Conservation (phyloP, 805 yeast genomes). For the Wickerhamiella brachini region DNA sequence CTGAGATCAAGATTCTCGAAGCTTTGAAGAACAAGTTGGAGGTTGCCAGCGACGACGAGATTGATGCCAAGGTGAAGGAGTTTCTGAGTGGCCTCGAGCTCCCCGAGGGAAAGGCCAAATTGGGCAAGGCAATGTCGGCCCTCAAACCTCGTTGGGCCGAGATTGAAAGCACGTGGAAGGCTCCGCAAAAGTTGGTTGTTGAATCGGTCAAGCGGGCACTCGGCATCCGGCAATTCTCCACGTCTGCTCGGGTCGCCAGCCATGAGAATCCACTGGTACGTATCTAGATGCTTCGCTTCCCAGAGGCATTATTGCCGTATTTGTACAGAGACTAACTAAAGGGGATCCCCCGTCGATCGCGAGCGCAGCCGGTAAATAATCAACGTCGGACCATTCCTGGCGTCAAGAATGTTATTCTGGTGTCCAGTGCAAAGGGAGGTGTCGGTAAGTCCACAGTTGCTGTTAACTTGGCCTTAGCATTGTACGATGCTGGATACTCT, state of each 20-base stretch:
- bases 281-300: conserved; percentile 6
- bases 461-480: conserved; percentile 52
- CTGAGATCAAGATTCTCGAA: conserved; percentile 33
- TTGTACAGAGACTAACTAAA: conserved; percentile 15
- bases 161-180: conserved; percentile 22
- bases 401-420: conserved; percentile 50
- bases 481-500: conserved; percentile 38
- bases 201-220: conserved; percentile 15
- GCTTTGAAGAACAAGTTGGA: conserved; percentile 31
- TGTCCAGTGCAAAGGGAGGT: conserved; percentile 69
- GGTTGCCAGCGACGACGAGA: conserved; percentile 35
- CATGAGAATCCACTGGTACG: conserved; percentile 46
- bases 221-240: conserved; percentile 17
- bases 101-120: conserved; percentile 9
- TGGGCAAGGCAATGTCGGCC: conserved; percentile 16
- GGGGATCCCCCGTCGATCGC: conserved; percentile 30
- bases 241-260: conserved; percentile 8
- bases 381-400: conserved; percentile 35
- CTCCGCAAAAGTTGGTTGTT: conserved; percentile 21
- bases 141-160: conserved; percentile 14
- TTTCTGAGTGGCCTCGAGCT: conserved; percentile 11
- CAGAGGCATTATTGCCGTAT: background rate
- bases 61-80: conserved; percentile 24
- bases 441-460: conserved; percentile 67
- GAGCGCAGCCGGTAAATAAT: conserved; percentile 6